Conservation (phyloP, 2,329 filamentous ascomycete species). For the Beauveria sp. region DNA sequence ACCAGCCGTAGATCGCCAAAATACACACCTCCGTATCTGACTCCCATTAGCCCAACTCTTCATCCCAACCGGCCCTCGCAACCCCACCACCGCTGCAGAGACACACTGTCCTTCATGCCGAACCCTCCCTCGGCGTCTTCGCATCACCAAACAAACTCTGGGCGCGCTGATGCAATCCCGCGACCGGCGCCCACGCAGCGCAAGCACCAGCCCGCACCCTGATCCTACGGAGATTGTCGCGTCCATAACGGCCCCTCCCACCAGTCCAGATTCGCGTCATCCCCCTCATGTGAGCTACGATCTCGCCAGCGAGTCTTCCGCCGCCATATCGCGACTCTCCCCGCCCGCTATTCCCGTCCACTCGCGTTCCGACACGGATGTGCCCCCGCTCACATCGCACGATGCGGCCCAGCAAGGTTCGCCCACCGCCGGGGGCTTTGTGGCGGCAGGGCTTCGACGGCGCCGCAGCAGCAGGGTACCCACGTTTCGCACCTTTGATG, state of each 20-base stretch:
- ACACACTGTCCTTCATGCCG: background rate
- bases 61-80: background rate
- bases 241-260: background rate
- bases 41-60: background rate
- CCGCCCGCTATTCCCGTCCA: background rate
- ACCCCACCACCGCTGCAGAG: background rate
- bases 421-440: background rate
- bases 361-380: background rate
- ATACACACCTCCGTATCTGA: background rate
- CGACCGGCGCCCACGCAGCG: background rate
- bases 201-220: background rate
- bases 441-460: slow-evolving; percentile 22
- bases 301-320: background rate
- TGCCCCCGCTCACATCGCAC: background rate
- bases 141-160: background rate
- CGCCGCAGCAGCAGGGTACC: slow-evolving; percentile 33
- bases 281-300: slow-evolving; percentile 8
- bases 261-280: background rate
- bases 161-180: background rate
- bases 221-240: background rate
- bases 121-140: background rate
- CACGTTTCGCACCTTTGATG: slow-evolving; percentile 40
- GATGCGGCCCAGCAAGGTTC: background rate
- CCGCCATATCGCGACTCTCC: background rate
- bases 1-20: too few relatives aligned